Conservation (phyloP, 805 yeast species). For the Candida yuanshanica region DNA sequence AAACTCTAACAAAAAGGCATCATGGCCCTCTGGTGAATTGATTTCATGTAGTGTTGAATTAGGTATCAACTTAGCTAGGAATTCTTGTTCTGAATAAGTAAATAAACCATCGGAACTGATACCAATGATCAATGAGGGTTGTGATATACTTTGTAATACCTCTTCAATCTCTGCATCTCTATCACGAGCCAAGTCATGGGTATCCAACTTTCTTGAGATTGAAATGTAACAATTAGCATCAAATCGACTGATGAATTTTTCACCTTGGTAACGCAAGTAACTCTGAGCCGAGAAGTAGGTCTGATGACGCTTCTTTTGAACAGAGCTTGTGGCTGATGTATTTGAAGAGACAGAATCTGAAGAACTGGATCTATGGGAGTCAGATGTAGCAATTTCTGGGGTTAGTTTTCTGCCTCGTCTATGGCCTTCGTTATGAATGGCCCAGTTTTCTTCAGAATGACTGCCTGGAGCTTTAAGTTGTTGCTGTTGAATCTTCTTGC, state of each 20-base stretch:
- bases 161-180: slow-evolving; percentile 38
- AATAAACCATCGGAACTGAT: slow-evolving; percentile 89
- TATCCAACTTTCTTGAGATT: slow-evolving; percentile 87
- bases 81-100: slow-evolving; percentile 86
- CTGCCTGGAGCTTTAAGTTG: slow-evolving; percentile 36
- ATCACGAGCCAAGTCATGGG: slow-evolving; percentile 89
- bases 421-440: slow-evolving; percentile 84
- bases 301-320: slow-evolving; percentile 27
- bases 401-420: slow-evolving; percentile 24
- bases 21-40: slow-evolving; percentile 94
- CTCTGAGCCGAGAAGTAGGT: slow-evolving; percentile 91
- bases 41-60: slow-evolving; percentile 63
- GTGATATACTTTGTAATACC: slow-evolving; percentile 54
- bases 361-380: slow-evolving; percentile 22
- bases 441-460: slow-evolving; percentile 69
- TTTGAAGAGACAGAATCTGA: slow-evolving; percentile 27
- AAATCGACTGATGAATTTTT: slow-evolving; percentile 80
- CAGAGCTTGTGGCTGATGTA: slow-evolving; percentile 19
- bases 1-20: slow-evolving; percentile 90
- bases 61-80: slow-evolving; percentile 70
- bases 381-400: not conserved
- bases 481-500: slow-evolving; percentile 1
- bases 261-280: slow-evolving; percentile 89
- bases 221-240: slow-evolving; percentile 97
- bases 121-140: slow-evolving; percentile 84